Evolutionary conservation across 257 asterid species (phyloP).

Genomic region (Solanum corneliomulleri): DNA sequence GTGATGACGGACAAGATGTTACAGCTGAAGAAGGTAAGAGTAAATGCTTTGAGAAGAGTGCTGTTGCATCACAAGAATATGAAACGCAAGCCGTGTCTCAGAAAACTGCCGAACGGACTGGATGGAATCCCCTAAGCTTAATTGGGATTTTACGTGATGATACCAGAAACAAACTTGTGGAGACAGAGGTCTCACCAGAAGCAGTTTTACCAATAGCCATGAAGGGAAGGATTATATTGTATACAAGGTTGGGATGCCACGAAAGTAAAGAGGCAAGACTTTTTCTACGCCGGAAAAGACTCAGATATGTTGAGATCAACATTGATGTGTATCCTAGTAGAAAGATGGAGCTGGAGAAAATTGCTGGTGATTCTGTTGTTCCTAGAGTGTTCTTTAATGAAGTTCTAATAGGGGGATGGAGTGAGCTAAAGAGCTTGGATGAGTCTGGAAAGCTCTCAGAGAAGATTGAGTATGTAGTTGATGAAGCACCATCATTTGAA

Average conservation of each 20-base stretch:
- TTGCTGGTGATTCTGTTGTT: conserved; percentile 59
- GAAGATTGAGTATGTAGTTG: conserved; percentile 65
- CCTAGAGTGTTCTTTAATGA: conserved; percentile 81
- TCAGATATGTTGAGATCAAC: conserved; percentile 67
- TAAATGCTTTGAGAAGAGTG: conserved; percentile 7
- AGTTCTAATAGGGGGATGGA: conserved; percentile 60
- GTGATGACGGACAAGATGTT: conserved; percentile 37
- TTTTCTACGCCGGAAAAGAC: conserved; percentile 53
- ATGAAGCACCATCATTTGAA: conserved; percentile 64
- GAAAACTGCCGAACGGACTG: conserved; percentile 26
- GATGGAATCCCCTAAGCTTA: conserved; percentile 64
- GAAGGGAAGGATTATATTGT: conserved; percentile 74
- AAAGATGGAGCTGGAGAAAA: conserved; percentile 62
- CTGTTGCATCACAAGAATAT: conserved; percentile 16
- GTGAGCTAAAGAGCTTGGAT: conserved; percentile 54
- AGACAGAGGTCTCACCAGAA: conserved; percentile 12
- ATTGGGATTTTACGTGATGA: conserved; percentile 41
- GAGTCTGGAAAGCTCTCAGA: conserved; percentile 65
- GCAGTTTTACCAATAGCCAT: conserved; percentile 29
- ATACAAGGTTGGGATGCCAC: conserved; percentile 63
- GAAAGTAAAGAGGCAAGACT: conserved; percentile 52
- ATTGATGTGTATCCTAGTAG: conserved; percentile 67
- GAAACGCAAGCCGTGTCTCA: conserved; percentile 21
- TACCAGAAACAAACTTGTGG: conserved; percentile 27
- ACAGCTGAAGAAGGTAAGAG: conserved; percentile 22